These are phyloP conservation scores for Henckelia pumila DNA, from an alignment of 257 asterid species.

Conservation along the genomic window DNA sequence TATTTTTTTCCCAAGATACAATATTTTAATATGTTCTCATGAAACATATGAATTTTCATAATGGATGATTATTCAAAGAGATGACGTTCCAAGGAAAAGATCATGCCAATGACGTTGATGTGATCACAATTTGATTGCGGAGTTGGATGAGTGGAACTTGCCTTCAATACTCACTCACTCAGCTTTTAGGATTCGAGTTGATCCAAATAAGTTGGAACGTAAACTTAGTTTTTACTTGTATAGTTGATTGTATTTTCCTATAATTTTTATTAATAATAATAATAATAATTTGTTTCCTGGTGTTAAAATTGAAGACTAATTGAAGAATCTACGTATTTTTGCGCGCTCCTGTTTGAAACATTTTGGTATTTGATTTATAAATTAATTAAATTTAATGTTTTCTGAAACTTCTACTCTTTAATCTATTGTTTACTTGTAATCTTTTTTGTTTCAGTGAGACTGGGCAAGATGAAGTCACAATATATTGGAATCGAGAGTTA, in stretches of 20 bases:
- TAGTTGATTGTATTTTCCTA: not conserved
- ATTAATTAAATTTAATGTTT: not conserved
- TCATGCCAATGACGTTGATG: too few species aligned
- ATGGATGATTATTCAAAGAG: too few species aligned
- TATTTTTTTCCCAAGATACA: too few species aligned
- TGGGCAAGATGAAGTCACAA: conserved; percentile 32
- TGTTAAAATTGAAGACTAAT: conserved; percentile 42
- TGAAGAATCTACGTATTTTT: conserved; percentile 67
- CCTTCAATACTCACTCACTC: conserved; percentile 43
- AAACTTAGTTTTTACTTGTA: not conserved
- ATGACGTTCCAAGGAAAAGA: too few species aligned
- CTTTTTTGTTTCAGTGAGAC: conserved; percentile 54
- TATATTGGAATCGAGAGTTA: conserved; percentile 61
- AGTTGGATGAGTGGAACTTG: conserved; percentile 54
- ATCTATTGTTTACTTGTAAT: not conserved
- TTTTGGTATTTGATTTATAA: conserved; percentile 45
- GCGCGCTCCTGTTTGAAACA: conserved; percentile 66
- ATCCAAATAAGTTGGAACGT: conserved; percentile 44
- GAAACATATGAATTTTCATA: too few species aligned
- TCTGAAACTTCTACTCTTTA: not conserved
- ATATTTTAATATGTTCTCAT: too few species aligned
- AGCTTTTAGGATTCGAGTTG: conserved; percentile 42
- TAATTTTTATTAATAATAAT: not conserved
- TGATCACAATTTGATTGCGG: conserved; percentile 44
- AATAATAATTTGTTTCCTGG: conserved; percentile 19